These are phyloP conservation scores for Jamesozyma gamospora DNA, from an alignment of 805 yeast species.

Conservation along the genomic window DNA sequence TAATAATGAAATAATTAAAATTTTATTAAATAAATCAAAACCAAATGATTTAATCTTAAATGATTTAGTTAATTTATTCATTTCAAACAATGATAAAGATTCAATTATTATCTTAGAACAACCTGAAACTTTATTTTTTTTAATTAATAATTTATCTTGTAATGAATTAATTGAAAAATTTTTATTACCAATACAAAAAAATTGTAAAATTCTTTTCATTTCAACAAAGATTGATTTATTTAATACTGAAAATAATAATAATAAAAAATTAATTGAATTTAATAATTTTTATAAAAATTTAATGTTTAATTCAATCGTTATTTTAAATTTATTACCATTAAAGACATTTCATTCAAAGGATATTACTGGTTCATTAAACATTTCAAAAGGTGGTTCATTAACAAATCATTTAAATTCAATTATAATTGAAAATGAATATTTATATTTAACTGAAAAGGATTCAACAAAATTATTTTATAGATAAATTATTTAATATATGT, in stretches of 20 bases:
- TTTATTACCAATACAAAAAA: slow-evolving; percentile 18
- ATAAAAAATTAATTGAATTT: slow-evolving; percentile 19
- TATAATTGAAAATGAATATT: slow-evolving; percentile 52
- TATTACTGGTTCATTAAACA: slow-evolving; percentile 59
- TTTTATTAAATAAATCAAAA: slow-evolving; percentile 33
- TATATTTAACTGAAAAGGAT: slow-evolving; percentile 51
- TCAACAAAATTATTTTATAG: slow-evolving; percentile 34
- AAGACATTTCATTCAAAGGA: slow-evolving; percentile 77
- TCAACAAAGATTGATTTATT: slow-evolving; percentile 14
- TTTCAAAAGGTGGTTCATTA: slow-evolving; percentile 44
- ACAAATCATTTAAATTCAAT: slow-evolving; percentile 12
- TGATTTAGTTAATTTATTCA: slow-evolving; percentile 55
- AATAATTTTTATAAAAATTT: slow-evolving; percentile 16
- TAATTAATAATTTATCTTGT: slow-evolving; percentile 19
- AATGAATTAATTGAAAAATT: slow-evolving; percentile 21
- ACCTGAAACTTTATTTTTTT: slow-evolving; percentile 25
- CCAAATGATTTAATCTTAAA: slow-evolving; percentile 69
- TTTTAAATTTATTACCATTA: slow-evolving; percentile 52
- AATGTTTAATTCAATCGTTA: slow-evolving; percentile 19
- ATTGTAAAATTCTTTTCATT: slow-evolving; percentile 21
- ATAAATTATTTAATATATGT: slow-evolving; percentile 9
- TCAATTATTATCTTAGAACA: slow-evolving; percentile 22
- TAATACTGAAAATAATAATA: slow-evolving; percentile 5
- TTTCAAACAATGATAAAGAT: slow-evolving; percentile 16
- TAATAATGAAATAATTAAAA: slow-evolving; percentile 41